A percentile compares a stretch with the other conserved stretches of the same genome.
Evolutionary conservation across 2,329 filamentous ascomycete species (phyloP).

Genomic region (Fusarium solani-melongenae): DNA sequence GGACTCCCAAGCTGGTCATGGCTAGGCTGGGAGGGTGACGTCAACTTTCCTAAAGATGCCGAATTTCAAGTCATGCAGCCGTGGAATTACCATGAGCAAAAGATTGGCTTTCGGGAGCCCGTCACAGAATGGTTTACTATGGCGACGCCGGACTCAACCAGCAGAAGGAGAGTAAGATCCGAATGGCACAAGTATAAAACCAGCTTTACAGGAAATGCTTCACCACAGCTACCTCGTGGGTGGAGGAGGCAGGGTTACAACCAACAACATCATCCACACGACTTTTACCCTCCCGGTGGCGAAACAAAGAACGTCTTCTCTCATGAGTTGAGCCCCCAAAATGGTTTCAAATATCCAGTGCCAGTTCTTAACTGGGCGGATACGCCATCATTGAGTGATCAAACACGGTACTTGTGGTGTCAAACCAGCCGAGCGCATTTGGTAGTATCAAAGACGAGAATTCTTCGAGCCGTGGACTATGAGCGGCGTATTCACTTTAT

Average conservation of each 20-base stretch:
- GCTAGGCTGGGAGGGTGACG: slow-evolving; percentile 20
- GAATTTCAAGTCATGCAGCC: slow-evolving; percentile 10
- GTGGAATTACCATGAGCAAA: slow-evolving; percentile 21
- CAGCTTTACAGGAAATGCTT: background rate
- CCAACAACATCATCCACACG: background rate
- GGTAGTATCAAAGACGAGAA: background rate
- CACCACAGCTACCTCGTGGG: background rate
- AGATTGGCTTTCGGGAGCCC: slow-evolving; percentile 12
- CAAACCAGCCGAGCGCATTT: slow-evolving; percentile 5
- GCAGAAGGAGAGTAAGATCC: slow-evolving; percentile 3
- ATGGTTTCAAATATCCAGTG: slow-evolving; percentile 1
- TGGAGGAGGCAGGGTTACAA: background rate
- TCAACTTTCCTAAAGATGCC: slow-evolving; percentile 16
- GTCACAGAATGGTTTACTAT: slow-evolving; percentile 11
- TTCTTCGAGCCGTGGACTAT: background rate
- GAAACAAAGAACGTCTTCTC: background rate
- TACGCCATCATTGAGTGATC: slow-evolving; percentile 6
- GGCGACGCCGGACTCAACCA: background rate
- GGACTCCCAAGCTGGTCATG: slow-evolving; percentile 27
- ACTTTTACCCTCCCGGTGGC: background rate
- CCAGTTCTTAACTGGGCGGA: slow-evolving; percentile 9
- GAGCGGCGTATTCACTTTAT: background rate
- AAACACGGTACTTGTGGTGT: slow-evolving; percentile 8
- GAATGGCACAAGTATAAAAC: slow-evolving; percentile 10
- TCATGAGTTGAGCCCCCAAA: background rate